Evolutionary conservation across 495 filamentous ascomycete species (phyloP).

Genomic region (Poronia punctata): DNA sequence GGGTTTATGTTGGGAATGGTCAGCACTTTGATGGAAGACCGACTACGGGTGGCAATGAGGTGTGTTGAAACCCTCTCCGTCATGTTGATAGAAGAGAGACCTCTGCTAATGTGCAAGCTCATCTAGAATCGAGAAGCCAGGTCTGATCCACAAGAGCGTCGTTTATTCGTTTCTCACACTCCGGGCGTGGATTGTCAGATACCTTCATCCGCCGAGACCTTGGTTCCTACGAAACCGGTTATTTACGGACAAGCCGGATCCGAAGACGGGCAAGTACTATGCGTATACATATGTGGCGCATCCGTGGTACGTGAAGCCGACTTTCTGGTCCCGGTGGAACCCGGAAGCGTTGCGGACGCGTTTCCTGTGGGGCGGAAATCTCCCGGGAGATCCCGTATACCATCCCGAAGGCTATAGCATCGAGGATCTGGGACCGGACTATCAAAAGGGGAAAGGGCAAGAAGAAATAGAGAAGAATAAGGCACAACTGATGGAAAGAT

Average conservation of each 20-base stretch:
- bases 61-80: too few species aligned
- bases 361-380: slow-evolving; percentile 37
- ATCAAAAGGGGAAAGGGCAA: slow-evolving; percentile 45
- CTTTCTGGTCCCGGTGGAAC: slow-evolving; percentile 49
- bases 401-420: slow-evolving; percentile 48
- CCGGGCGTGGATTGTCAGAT: slow-evolving; percentile 43
- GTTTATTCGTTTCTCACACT: slow-evolving; percentile 25
- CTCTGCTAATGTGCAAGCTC: not conserved
- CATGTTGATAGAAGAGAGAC: too few species aligned
- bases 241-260: slow-evolving; percentile 33
- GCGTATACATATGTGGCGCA: slow-evolving; percentile 37
- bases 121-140: slow-evolving; percentile 1
- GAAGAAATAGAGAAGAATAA: slow-evolving; percentile 37
- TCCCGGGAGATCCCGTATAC: slow-evolving; percentile 54
- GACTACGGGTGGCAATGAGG: slow-evolving; percentile 54
- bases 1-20: slow-evolving; percentile 40
- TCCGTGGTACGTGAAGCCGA: slow-evolving; percentile 54
- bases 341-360: slow-evolving; percentile 42
- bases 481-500: slow-evolving; percentile 22
- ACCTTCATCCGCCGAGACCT: slow-evolving; percentile 43
- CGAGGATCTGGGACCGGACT: slow-evolving; percentile 46
- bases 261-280: slow-evolving; percentile 37
- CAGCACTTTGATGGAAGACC: slow-evolving; percentile 50
- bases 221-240: slow-evolving; percentile 29
- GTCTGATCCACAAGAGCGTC: not conserved